phyloP scores from a whole-genome alignment of 2,329 filamentous ascomycete genomes.

The Hypoxylon sp. region DNA sequence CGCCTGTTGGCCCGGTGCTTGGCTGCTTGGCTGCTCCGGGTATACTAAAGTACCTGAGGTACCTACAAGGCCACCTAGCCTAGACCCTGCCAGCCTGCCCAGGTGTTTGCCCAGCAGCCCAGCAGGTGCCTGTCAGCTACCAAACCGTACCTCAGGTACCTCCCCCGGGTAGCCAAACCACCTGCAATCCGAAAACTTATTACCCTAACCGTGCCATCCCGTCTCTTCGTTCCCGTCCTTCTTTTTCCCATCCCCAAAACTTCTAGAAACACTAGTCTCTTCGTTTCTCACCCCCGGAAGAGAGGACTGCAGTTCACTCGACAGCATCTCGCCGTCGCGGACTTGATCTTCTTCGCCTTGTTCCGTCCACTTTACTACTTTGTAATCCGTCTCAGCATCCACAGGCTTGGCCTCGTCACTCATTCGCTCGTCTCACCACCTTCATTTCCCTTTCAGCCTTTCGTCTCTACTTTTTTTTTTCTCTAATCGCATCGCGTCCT shows the following conservation, averaged over 20 bases:
- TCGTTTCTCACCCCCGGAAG: constrained; percentile 17
- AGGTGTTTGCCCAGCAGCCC: constrained; percentile 14
- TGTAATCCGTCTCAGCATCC: constrained; percentile 39
- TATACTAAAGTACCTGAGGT: background rate
- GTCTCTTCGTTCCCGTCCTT: constrained; percentile 15
- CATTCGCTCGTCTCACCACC: constrained; percentile 29
- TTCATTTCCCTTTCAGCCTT: constrained; percentile 23
- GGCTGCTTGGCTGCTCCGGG: too few relatives aligned
- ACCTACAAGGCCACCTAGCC: background rate
- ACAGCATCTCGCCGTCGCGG: constrained; percentile 14
- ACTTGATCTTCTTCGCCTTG: constrained; percentile 11
- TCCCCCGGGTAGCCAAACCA: too few relatives aligned
- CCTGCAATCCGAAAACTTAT: constrained; percentile 34
- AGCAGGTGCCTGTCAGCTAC: too few relatives aligned
- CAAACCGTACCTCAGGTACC: too few relatives aligned
- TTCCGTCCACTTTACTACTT: constrained; percentile 12
- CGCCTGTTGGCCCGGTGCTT: too few relatives aligned
- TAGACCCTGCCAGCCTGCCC: too few relatives aligned
- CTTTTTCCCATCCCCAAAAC: constrained; percentile 12
- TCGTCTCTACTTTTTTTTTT: too few relatives aligned
- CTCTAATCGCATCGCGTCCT: constrained; percentile 18
- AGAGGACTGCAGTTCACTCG: constrained; percentile 26
- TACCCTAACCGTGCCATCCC: constrained; percentile 29
- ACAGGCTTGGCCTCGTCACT: constrained; percentile 42
- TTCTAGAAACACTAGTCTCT: constrained; percentile 21